phyloP scores from a whole-genome alignment of 495 filamentous ascomycete species.

The Penicillium samsonianum region DNA sequence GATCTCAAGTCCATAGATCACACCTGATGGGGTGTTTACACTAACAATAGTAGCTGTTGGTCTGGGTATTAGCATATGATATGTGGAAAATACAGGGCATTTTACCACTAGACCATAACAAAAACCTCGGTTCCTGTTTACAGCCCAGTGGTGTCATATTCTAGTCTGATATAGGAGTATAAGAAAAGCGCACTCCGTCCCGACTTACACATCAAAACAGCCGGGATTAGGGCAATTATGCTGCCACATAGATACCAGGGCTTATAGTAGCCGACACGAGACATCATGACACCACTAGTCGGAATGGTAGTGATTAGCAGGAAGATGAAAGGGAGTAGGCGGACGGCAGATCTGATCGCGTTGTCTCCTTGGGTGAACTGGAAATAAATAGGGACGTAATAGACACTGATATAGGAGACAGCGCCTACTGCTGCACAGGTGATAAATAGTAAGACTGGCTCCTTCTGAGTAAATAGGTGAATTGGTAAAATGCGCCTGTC shows the following conservation, averaged over 20 bases:
- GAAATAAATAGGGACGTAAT: conserved; percentile 55
- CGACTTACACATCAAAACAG: conserved; percentile 18
- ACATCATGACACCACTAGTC: conserved; percentile 45
- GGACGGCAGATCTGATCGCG: conserved; percentile 40
- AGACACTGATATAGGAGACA: conserved; percentile 42
- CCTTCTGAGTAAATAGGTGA: conserved; percentile 35
- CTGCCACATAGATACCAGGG: conserved; percentile 48
- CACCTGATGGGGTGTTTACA: conserved; percentile 29
- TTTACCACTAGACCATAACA: no score
- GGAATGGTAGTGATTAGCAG: conserved; percentile 21
- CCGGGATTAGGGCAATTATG: conserved; percentile 17
- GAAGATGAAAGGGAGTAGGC: conserved; percentile 34
- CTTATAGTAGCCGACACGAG: conserved; percentile 53
- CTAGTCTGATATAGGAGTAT: no score
- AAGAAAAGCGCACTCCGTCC: background rate
- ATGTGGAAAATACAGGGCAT: no score
- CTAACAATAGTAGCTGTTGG: conserved; percentile 28
- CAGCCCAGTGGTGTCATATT: no score
- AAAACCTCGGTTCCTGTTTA: no score
- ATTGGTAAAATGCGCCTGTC: conserved; percentile 53
- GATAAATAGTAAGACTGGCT: conserved; percentile 46
- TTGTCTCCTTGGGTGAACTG: conserved; percentile 43
- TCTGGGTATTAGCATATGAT: background rate
- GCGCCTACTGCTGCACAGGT: conserved; percentile 30
- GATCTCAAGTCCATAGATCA: conserved; percentile 56